Evolutionary conservation across 176 grass and related monocot genomes (phyloP).

Genomic region (Secale cereale): DNA sequence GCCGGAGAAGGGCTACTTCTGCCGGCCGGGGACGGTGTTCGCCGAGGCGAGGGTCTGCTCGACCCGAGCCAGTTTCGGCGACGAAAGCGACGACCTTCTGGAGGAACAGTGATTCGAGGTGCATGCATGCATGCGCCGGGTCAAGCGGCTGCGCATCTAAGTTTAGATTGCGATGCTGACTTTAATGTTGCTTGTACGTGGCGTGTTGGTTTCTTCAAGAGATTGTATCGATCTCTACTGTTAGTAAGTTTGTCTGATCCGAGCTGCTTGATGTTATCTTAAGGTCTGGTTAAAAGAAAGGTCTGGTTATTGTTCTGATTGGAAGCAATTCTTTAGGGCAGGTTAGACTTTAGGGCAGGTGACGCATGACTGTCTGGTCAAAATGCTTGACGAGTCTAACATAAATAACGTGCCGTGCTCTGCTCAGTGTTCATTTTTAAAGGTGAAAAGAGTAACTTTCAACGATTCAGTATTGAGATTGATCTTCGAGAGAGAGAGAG

Average conservation of each 20-base stretch:
- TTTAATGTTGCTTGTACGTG: not conserved
- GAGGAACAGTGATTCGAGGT: not conserved
- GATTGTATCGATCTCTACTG: not conserved
- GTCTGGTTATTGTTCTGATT: not conserved
- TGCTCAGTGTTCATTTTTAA: not conserved
- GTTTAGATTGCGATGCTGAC: not conserved
- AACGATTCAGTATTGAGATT: not conserved
- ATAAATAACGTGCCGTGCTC: not conserved
- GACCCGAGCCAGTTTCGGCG: not conserved
- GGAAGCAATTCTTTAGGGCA: not conserved
- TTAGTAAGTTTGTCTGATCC: not conserved
- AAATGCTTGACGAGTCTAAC: not conserved
- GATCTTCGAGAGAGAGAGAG: not conserved
- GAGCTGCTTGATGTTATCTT: not conserved
- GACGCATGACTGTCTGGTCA: not conserved
- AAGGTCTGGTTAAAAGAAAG: not conserved
- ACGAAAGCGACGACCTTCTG: not conserved
- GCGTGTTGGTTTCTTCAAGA: not conserved
- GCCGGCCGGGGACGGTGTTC: slow-evolving; percentile 36
- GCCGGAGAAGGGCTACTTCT: slow-evolving; percentile 40
- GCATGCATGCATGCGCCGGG: not conserved
- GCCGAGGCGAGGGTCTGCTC: slow-evolving; percentile 43
- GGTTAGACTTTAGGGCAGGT: too few relatives aligned
- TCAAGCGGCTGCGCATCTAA: not conserved
- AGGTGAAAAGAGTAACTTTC: not conserved